Evolutionary conservation across 768 basidiomycete species (phyloP), one percentile per base, ranked within the genome.

Genomic region (Daedaleopsis nitida): DNA sequence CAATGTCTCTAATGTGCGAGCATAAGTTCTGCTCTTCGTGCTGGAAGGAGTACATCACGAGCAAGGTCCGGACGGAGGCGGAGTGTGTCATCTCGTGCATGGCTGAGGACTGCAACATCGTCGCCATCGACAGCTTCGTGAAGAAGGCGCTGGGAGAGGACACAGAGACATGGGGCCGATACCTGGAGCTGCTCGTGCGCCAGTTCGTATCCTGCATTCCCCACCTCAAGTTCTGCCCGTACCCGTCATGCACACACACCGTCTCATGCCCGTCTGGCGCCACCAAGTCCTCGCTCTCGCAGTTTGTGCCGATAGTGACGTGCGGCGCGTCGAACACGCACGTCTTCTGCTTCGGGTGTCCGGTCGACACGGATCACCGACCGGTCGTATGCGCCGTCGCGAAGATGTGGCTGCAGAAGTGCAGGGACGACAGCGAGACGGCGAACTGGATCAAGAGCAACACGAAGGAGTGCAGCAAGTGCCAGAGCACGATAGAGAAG

Each of bases 391-490:
- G 97, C 74, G 80, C 76, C 6, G 89, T 96, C 23, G 92, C 95
- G 64, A 88, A 82, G 79, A 83, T 94, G 81, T 99, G 97, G 97
- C 76, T 96, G 69, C 92, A 90, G 84, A 98, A 99, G 76, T 98
- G 97, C 75, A 85, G 87, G 53, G 97, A 99, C 73, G 97, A 99
- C 72, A 92, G 90, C 64, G 97, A 99, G 78, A 99, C 97, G 17
- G 94, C 95, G 24, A 98, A 99, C 74, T 99, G 97, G 97, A 94
- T 99, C 80, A 94, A 93, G 84, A 97, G 95, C 65, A 98, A 99
- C 73, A 99, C 97, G 44, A 98, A 99, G 80, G 97, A 99, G 75
- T 99, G 97, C 73, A 81, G 86, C 19, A 89, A 94, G 72, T 99
- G 97, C 73, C 89, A 94, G 73, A 94, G 94, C 68, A 98, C 97